These are phyloP conservation scores for Lasiodiplodia citricola DNA, from an alignment of 2,329 filamentous ascomycete species.

Conservation along the genomic window DNA sequence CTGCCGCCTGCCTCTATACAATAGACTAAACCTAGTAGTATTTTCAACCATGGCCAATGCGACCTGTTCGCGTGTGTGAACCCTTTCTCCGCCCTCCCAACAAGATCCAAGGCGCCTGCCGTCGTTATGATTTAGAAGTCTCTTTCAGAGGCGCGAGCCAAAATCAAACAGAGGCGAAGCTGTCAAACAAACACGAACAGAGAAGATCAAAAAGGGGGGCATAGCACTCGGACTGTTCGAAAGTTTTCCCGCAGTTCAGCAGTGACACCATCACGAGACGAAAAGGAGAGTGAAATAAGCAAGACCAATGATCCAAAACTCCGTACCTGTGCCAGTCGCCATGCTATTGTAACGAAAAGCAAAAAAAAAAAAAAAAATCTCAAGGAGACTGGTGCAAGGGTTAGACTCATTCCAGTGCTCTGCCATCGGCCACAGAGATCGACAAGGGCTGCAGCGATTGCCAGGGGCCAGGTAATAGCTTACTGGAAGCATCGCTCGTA, in stretches of 20 bases:
- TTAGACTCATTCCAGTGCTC: not conserved
- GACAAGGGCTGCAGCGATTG: not conserved
- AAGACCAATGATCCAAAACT: conserved; percentile 11
- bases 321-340: conserved; percentile 24
- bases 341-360: conserved; percentile 16
- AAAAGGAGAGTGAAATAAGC: not conserved
- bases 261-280: not conserved
- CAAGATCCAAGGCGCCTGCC: not conserved
- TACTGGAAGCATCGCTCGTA: not conserved
- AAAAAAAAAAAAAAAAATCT: not conserved
- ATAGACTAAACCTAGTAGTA: no score
- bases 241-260: not conserved
- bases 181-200: not conserved
- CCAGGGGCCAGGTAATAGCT: not conserved
- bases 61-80: not conserved
- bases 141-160: not conserved
- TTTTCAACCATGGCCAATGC: not conserved
- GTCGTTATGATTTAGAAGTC: not conserved
- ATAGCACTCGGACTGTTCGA: not conserved
- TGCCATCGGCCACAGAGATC: not conserved
- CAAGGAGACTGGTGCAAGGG: not conserved
- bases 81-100: not conserved
- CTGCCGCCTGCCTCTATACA: no score
- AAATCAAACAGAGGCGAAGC: not conserved
- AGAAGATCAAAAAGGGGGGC: not conserved